These are phyloP conservation scores for Cavenderia fasciculata DNA, from an alignment of 78 protist genomes.

Conservation along the genomic window DNA sequence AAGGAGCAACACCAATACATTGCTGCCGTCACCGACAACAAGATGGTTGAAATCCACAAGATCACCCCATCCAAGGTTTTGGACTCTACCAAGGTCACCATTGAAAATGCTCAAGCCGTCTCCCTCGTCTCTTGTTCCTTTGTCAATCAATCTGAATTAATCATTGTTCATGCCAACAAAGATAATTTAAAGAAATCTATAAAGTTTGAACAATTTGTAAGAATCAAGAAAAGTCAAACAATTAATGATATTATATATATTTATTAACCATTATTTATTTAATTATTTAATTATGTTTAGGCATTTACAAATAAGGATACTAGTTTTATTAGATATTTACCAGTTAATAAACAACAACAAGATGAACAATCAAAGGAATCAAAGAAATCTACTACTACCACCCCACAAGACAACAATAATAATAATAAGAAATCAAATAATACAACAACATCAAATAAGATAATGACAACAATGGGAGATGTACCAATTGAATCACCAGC, in stretches of 20 bases:
- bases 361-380: neutral
- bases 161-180: neutral
- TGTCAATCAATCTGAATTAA: neutral
- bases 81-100: neutral
- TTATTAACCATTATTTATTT: neutral
- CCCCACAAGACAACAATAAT: neutral
- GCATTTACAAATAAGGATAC: neutral
- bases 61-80: neutral
- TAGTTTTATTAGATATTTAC: neutral
- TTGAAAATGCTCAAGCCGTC: neutral
- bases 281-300: neutral
- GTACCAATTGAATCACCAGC: neutral
- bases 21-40: slow-evolving; percentile 17
- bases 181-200: neutral
- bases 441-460: neutral
- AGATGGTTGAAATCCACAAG: neutral
- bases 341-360: neutral
- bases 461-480: neutral
- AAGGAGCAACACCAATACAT: neutral
- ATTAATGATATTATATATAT: neutral
- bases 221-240: too few relatives aligned
- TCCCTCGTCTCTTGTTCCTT: neutral
- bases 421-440: neutral
- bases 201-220: neutral
- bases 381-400: neutral